These are phyloP conservation scores for Xerocomellus chrysenteron DNA, from an alignment of 768 basidiomycete genomes.

Conservation along the genomic window DNA sequence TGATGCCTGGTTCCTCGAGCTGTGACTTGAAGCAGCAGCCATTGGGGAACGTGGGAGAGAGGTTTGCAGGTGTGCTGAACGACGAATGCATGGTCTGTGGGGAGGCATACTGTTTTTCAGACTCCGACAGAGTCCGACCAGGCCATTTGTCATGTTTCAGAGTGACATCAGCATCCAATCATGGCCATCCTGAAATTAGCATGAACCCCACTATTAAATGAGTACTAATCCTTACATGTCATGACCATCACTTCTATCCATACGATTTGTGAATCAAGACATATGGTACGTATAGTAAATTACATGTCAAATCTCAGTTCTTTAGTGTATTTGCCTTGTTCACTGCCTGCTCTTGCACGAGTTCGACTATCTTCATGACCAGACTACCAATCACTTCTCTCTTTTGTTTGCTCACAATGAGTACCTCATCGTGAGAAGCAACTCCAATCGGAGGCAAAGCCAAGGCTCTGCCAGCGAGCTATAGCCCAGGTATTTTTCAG, in stretches of 20 bases:
- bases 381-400: conserved; percentile 70
- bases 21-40: too few species aligned
- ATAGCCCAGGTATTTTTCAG: conserved; percentile 1
- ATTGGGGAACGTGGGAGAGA: too few species aligned
- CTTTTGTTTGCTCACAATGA: conserved; percentile 62
- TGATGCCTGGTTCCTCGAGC: too few species aligned
- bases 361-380: conserved; percentile 63
- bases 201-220: too few species aligned
- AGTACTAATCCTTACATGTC: background rate
- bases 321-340: conserved; percentile 1
- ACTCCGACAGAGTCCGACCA: too few species aligned
- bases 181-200: too few species aligned
- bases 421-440: conserved; percentile 80
- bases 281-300: background rate
- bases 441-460: conserved; percentile 41
- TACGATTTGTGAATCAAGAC: background rate
- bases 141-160: too few species aligned
- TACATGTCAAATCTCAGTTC: conserved; percentile 9
- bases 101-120: too few species aligned
- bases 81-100: too few species aligned
- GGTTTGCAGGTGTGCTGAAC: too few species aligned
- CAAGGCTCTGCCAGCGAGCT: conserved; percentile 63
- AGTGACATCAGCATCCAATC: too few species aligned
- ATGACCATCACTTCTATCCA: background rate
- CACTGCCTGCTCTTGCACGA: conserved; percentile 24